These are phyloP conservation scores for Calocybe gambosa DNA, from an alignment of 1,284 basidiomycete genomes.

Conservation along the genomic window DNA sequence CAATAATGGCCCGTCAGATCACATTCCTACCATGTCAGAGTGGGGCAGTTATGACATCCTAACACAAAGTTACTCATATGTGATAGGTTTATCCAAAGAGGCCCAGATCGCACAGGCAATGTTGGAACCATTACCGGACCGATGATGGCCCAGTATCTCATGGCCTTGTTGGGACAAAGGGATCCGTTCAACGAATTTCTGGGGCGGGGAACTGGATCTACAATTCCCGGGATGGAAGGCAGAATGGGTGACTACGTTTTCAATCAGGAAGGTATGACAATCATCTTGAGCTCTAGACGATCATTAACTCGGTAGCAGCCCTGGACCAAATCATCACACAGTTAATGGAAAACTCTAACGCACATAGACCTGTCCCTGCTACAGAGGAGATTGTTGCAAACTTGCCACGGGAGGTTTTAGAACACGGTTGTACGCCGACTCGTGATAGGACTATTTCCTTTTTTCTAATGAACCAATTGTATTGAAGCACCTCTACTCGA, in stretches of 20 bases:
- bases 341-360: slow-evolving; percentile 67
- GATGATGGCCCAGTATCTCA: slow-evolving; percentile 66
- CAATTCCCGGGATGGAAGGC: slow-evolving; percentile 35
- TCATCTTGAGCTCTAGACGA: neutral
- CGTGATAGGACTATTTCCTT: neutral
- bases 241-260: slow-evolving; percentile 79
- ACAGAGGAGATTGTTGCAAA: slow-evolving; percentile 63
- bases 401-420: slow-evolving; percentile 56
- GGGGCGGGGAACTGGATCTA: slow-evolving; percentile 24
- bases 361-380: slow-evolving; percentile 65
- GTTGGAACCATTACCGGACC: slow-evolving; percentile 46
- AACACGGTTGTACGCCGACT: slow-evolving; percentile 48
- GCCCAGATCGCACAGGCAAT: slow-evolving; percentile 18
- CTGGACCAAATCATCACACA: slow-evolving; percentile 75
- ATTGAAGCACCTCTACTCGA: slow-evolving; percentile 47
- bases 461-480: slow-evolving; percentile 3
- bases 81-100: slow-evolving; percentile 32
- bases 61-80: slow-evolving; percentile 8
- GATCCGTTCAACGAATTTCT: slow-evolving; percentile 39
- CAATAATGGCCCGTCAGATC: slow-evolving; percentile 14
- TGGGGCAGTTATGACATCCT: slow-evolving; percentile 22
- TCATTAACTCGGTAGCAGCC: slow-evolving; percentile 35
- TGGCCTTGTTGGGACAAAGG: slow-evolving; percentile 49
- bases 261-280: slow-evolving; percentile 65
- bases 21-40: slow-evolving; percentile 44